These are phyloP conservation scores for Pistacia integerrima DNA, from an alignment of 345 rosid species.

Conservation along the genomic window DNA sequence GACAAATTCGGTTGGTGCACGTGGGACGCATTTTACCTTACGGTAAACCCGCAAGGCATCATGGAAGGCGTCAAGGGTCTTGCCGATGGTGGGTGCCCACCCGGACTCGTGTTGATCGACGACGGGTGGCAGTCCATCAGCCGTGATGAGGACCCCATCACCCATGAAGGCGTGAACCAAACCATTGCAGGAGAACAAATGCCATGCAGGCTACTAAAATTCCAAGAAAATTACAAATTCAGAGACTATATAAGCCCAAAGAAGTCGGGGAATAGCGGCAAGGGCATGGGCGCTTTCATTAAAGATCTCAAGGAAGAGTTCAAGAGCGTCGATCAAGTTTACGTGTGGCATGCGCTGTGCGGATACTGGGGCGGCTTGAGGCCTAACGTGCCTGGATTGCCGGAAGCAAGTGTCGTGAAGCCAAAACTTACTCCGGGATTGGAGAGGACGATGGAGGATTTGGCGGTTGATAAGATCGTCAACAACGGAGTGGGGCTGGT, in stretches of 20 bases:
- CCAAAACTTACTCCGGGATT: constrained; percentile 79
- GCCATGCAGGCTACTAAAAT: constrained; percentile 87
- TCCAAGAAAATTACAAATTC: constrained; percentile 85
- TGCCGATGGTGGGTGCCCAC: constrained; percentile 91
- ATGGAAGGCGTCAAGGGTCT: constrained; percentile 74
- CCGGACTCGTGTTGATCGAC: constrained; percentile 88
- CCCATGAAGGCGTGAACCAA: constrained; percentile 69
- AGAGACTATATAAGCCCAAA: constrained; percentile 61
- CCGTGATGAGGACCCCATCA: constrained; percentile 72
- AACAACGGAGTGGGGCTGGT: constrained; percentile 69
- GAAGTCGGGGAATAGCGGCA: constrained; percentile 17
- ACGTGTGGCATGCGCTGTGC: constrained; percentile 94
- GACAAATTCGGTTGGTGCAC: constrained; percentile 99
- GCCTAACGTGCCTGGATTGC: constrained; percentile 70
- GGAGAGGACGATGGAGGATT: constrained; percentile 78
- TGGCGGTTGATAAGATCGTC: constrained; percentile 90
- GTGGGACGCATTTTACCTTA: constrained; percentile 97
- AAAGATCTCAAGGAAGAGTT: constrained; percentile 81
- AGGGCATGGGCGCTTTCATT: constrained; percentile 82
- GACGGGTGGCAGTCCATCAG: constrained; percentile 97
- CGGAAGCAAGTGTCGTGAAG: constrained; percentile 38
- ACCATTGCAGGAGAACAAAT: constrained; percentile 92
- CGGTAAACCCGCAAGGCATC: constrained; percentile 79
- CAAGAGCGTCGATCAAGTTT: constrained; percentile 70
- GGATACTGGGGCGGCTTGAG: constrained; percentile 98